Base-by-base conservation (phyloP, 2,329 filamentous ascomycete genomes). In the Magnaporthiopsis rhizophila region DNA sequence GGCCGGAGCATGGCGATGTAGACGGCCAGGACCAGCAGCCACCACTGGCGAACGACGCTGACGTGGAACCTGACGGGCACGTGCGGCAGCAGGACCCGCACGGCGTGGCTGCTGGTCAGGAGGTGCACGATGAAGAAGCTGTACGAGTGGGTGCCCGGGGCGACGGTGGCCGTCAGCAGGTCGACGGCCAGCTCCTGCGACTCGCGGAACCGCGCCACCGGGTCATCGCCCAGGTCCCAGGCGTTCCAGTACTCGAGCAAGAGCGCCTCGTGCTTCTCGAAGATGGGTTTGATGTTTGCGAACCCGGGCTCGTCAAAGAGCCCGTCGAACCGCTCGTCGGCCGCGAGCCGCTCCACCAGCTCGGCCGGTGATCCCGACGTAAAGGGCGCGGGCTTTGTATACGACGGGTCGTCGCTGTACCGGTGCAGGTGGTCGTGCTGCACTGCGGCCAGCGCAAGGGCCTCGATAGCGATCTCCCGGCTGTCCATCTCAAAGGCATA, bases 181-280 rank as follows among this genome's bases (percentile, higher is more conserved):
- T 84, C 83, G 0, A 86, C 79, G 0, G 85, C 85, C 0, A 82
- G 80, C 71, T 86, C 81, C 70, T 89, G 86, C 0, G 88, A 90
- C 65, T 89, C 83, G 65, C 86, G 83, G 72, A 98, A 96, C 71
- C 92, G 89, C 68, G 83, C 81, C n/a, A 82, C 81, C 0, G 90
- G 88, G 66, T 93, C 82, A 3, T 53, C 58, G 3, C 81, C 77
- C 34, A 96, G 81, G 12, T 82, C 80, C 93, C 92, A 97, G 3
- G 89, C 88, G 69, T 96, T 95, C 91, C 92, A 98, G 78, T 98
- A 91, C 69, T 96, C 89, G 59, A 97, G 76, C 21, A 97, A 79
- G 0, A 87, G 81, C 18, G 83, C 80, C 71, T 94, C 89, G 63
- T 89, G 84, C 66, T 89, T 79, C 50, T 83, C 76, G 66, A 97